Evolutionary conservation across 768 basidiomycete species (phyloP).

Genomic region (Nidularia sp.): DNA sequence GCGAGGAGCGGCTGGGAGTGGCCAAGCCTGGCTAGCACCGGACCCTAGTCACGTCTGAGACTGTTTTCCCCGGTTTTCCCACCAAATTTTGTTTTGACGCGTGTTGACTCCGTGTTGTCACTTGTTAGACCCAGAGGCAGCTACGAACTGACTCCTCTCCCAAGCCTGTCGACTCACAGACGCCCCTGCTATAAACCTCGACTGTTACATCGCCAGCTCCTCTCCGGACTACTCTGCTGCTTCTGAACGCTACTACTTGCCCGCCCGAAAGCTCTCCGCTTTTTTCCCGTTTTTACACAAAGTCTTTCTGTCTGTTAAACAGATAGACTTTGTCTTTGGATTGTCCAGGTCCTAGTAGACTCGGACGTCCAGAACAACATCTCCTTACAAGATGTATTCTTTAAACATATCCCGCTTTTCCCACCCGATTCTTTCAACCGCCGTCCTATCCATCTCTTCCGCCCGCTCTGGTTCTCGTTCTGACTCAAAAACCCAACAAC

Average conservation of each 20-base stretch:
- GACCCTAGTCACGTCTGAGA: neutral
- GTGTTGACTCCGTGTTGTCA: constrained; percentile 6
- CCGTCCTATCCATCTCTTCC: constrained; percentile 5
- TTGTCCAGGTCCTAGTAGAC: constrained; percentile 39
- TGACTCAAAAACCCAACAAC: constrained; percentile 11
- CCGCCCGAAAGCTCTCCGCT: neutral
- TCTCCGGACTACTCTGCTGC: constrained; percentile 11
- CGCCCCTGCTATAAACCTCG: neutral
- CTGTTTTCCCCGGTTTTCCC: neutral
- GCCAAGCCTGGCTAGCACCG: neutral
- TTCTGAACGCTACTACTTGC: neutral
- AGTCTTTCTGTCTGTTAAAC: constrained; percentile 21
- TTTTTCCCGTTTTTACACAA: constrained; percentile 4
- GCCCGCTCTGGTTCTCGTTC: neutral
- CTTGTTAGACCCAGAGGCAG: constrained; percentile 11
- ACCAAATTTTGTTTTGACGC: neutral
- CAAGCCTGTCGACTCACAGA: constrained; percentile 1
- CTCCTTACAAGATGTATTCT: constrained; percentile 36
- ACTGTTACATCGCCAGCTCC: neutral
- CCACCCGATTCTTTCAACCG: constrained; percentile 15
- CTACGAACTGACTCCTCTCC: constrained; percentile 14
- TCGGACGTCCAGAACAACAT: constrained; percentile 29
- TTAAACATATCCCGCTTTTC: constrained; percentile 12
- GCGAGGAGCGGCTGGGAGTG: neutral
- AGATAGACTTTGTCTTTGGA: constrained; percentile 36